Conservation (phyloP, 257 asterid genomes). For the Petunia axillaris region DNA sequence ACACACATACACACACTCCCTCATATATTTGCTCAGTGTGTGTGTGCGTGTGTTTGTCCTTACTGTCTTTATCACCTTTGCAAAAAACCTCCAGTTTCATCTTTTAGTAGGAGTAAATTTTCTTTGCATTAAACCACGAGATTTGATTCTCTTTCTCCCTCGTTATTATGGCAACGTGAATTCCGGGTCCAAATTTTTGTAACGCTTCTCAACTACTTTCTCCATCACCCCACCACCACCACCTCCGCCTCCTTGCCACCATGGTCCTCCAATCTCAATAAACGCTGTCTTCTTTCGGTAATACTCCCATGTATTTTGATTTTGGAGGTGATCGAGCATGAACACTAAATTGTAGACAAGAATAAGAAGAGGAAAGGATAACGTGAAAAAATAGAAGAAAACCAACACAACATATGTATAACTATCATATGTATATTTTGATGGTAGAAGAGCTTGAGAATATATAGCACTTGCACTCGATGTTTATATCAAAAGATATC, state of each 20-base stretch:
- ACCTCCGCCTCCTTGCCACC: background rate
- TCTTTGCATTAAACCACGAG: conserved; percentile 11
- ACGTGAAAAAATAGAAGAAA: too few relatives aligned
- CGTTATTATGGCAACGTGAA: conserved; percentile 8
- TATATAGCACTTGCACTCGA: too few relatives aligned
- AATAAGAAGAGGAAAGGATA: too few relatives aligned
- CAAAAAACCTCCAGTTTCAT: background rate
- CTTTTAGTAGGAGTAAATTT: background rate
- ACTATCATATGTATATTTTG: too few relatives aligned
- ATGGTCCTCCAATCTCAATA: too few relatives aligned
- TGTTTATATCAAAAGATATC: too few relatives aligned
- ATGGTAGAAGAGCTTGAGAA: too few relatives aligned
- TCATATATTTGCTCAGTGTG: background rate
- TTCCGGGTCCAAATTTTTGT: conserved; percentile 23
- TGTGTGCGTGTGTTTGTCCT: background rate
- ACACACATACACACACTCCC: background rate
- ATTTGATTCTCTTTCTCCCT: background rate
- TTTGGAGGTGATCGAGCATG: background rate
- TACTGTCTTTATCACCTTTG: background rate
- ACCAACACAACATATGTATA: too few relatives aligned
- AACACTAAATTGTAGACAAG: too few relatives aligned
- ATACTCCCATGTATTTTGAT: background rate
- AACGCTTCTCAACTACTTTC: conserved; percentile 29
- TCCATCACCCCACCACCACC: background rate
- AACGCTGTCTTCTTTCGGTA: too few relatives aligned